Evolutionary conservation across 805 yeast genomes (phyloP).

Genomic region (Dipodascus albidus): DNA sequence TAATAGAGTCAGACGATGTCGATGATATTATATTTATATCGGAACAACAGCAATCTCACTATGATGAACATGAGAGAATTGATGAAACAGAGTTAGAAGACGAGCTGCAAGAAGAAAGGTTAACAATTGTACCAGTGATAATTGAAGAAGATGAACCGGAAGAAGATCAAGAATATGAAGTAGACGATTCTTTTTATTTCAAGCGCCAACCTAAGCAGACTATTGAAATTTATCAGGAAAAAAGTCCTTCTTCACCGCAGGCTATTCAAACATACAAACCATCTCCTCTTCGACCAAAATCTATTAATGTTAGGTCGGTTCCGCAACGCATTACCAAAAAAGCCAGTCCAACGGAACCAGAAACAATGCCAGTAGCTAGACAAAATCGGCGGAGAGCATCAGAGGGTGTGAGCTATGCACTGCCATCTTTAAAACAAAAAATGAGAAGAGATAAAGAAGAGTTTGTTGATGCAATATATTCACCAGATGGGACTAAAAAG

Average conservation of each 20-base stretch:
- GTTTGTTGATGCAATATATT: slow-evolving; percentile 40
- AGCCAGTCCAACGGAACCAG: not conserved
- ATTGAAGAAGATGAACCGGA: slow-evolving; percentile 3
- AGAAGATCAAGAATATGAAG: slow-evolving; percentile 1
- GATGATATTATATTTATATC: slow-evolving; percentile 6
- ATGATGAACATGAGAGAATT: slow-evolving; percentile 2
- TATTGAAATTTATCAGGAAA: not conserved
- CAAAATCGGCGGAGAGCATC: slow-evolving; percentile 39
- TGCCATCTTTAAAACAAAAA: slow-evolving; percentile 56
- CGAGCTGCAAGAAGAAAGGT: slow-evolving; percentile 4
- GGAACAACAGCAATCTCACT: slow-evolving; percentile 3
- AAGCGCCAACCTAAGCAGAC: slow-evolving; percentile 1
- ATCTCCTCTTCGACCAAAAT: not conserved
- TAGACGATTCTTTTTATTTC: not conserved
- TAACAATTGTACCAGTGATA: not conserved
- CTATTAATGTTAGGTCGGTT: slow-evolving; percentile 1
- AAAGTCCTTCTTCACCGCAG: not conserved
- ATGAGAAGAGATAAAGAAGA: slow-evolving; percentile 55
- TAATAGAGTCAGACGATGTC: slow-evolving; percentile 9
- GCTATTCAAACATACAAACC: not conserved
- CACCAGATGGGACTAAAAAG: not conserved
- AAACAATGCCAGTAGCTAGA: slow-evolving; percentile 9
- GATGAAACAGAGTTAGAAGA: slow-evolving; percentile 4
- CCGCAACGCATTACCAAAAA: not conserved
- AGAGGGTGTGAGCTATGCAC: slow-evolving; percentile 46